Evolutionary conservation across 2,329 filamentous ascomycete genomes (phyloP).

Genomic region (Penicillium sumatraense): DNA sequence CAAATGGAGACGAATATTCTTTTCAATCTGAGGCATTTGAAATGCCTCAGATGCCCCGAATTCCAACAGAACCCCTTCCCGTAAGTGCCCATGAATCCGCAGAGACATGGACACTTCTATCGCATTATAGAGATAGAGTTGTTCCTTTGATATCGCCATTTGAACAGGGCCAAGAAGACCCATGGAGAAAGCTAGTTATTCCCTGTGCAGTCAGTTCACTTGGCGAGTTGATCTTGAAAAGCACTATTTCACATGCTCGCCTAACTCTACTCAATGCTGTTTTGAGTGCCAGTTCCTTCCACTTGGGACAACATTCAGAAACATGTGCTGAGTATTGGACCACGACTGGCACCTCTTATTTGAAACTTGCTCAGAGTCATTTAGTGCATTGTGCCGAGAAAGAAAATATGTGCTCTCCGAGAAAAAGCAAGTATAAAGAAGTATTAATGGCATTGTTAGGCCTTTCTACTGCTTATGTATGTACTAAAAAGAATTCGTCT

Average conservation of each 20-base stretch:
- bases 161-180: constrained; percentile 11
- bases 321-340: constrained; percentile 3
- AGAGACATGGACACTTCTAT: constrained; percentile 21
- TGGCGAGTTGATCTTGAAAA: constrained; percentile 12
- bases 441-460: constrained; percentile 20
- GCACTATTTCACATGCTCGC: constrained; percentile 2
- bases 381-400: constrained; percentile 16
- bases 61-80: background rate
- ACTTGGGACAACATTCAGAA: constrained; percentile 13
- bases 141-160: constrained; percentile 19
- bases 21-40: too few species aligned
- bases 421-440: constrained; percentile 22
- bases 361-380: constrained; percentile 11
- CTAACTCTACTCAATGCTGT: constrained; percentile 17
- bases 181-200: constrained; percentile 17
- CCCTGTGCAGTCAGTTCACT: constrained; percentile 18
- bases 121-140: constrained; percentile 21
- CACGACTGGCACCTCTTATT: constrained; percentile 5
- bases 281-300: constrained; percentile 19
- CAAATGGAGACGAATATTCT: background rate
- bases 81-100: background rate
- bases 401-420: background rate
- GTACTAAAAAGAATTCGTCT: background rate
- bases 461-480: constrained; percentile 22
- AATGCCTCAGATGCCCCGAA: too few species aligned